phyloP scores from a whole-genome alignment of 495 filamentous ascomycete genomes.

The Friedmanniomyces endolithicus region DNA sequence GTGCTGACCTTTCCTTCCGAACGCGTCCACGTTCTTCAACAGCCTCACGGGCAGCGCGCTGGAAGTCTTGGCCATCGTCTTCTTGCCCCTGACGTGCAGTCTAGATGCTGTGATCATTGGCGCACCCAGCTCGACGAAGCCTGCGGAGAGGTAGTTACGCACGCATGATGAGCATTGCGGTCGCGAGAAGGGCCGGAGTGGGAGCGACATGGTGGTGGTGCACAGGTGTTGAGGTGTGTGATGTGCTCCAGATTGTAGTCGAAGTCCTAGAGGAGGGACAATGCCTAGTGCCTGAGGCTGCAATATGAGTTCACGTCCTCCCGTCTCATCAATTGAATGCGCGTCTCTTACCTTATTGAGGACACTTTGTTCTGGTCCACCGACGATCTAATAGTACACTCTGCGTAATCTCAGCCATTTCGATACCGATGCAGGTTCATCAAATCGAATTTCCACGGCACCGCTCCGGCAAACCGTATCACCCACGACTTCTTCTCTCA shows the following conservation, averaged over 20 bases:
- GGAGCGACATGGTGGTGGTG: neutral
- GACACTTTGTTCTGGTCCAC: neutral
- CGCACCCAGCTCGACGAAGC: conserved; percentile 12
- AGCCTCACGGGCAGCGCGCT: conserved; percentile 47
- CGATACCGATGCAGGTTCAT: neutral
- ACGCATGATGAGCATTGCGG: conserved; percentile 28
- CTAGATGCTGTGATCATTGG: neutral
- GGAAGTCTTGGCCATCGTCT: conserved; percentile 37
- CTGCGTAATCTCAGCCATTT: neutral
- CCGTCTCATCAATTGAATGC: neutral
- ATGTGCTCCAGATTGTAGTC: neutral
- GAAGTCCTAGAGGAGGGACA: neutral
- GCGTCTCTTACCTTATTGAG: neutral
- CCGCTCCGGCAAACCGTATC: neutral
- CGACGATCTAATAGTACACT: neutral
- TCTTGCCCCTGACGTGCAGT: conserved; percentile 42
- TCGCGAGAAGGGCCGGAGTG: conserved; percentile 11
- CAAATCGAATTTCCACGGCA: neutral
- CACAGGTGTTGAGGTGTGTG: neutral
- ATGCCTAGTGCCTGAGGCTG: neutral
- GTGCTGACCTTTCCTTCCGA: conserved; percentile 44
- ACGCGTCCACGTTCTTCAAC: conserved; percentile 45
- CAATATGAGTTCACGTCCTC: neutral
- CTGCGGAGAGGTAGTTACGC: conserved; percentile 21
- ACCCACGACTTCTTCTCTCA: too few species aligned